A percentile compares a stretch with the other conserved stretches of the same genome.
Evolutionary conservation across 192 early-diverging fungal species (phyloP).

Genomic region (Diversispora eburnea): DNA sequence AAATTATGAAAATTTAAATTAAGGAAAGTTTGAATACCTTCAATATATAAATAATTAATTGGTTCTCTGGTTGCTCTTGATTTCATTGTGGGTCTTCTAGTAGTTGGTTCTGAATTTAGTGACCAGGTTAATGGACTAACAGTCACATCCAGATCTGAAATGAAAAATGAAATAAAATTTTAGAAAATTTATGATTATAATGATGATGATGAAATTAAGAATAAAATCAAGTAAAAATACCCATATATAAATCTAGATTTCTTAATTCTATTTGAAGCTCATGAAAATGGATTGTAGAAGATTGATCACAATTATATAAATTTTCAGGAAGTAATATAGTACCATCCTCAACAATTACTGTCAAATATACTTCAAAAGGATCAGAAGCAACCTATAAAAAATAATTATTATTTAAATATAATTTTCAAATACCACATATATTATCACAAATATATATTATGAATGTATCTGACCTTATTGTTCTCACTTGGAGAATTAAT

Average conservation of each 20-base stretch:
- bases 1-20: too few species aligned
- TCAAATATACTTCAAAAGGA: conserved; percentile 56
- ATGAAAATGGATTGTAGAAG: conserved; percentile 51
- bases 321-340: conserved; percentile 54
- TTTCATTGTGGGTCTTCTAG: conserved; percentile 22
- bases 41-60: conserved; percentile 51
- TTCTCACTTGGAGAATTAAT: too few species aligned
- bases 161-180: not conserved
- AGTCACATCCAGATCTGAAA: conserved; percentile 54
- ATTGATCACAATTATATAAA: conserved; percentile 53
- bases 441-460: too few species aligned
- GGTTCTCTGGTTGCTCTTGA: conserved; percentile 36
- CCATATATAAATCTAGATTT: conserved; percentile 61
- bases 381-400: conserved; percentile 39
- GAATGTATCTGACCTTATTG: too few species aligned
- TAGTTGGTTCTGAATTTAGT: conserved; percentile 32
- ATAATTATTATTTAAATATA: not conserved
- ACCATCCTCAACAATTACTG: conserved; percentile 44
- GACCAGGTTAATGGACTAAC: conserved; percentile 58
- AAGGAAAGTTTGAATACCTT: conserved; percentile 37
- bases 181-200: not conserved
- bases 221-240: conserved; percentile 31
- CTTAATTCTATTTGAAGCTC: conserved; percentile 65
- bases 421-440: too few species aligned
- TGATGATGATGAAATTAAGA: not conserved